phyloP scores from a whole-genome alignment of 177 flowering plant species.

The Vitis hybrid region DNA sequence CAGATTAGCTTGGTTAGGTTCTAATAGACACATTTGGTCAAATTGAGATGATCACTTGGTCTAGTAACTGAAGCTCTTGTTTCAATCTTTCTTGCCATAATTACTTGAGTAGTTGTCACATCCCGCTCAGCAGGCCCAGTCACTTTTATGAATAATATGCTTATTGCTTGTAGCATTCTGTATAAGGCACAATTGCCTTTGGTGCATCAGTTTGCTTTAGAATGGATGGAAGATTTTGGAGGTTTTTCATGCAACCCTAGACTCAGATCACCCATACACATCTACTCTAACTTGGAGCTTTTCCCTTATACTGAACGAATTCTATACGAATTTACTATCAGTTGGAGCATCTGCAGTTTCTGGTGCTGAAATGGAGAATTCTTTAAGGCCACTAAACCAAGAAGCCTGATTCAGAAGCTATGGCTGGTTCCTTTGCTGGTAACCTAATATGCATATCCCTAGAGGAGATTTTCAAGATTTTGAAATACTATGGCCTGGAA shows the following conservation, averaged over 20 bases:
- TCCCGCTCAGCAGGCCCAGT: conserved; percentile 81
- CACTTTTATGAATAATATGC: conserved; percentile 98
- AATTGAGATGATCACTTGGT: conserved; percentile 98
- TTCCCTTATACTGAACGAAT: conserved; percentile 76
- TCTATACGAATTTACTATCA: conserved; percentile 72
- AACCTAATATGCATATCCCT: conserved; percentile 27
- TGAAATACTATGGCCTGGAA: conserved; percentile 40
- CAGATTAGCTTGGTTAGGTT: conserved; percentile 96
- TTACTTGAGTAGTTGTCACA: conserved; percentile 92
- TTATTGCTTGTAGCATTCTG: conserved; percentile 92
- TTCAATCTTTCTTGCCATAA: conserved; percentile 85
- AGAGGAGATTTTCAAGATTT: conserved; percentile 40
- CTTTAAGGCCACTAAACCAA: conserved; percentile 52
- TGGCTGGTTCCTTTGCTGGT: conserved; percentile 3
- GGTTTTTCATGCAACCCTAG: conserved; percentile 73
- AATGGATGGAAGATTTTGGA: conserved; percentile 98
- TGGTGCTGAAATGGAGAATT: conserved; percentile 87
- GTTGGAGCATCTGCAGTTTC: conserved; percentile 88
- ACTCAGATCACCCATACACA: conserved; percentile 65
- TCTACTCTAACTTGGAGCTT: conserved; percentile 73
- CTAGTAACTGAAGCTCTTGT: conserved; percentile 98
- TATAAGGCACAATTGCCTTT: conserved; percentile 86
- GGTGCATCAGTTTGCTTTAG: conserved; percentile 86
- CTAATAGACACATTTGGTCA: conserved; percentile 97
- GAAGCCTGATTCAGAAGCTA: conserved; percentile 15